A percentile compares a stretch with the other conserved stretches of the same genome.
phyloP scores from a whole-genome alignment of 805 yeast genomes.

The Starmerella vaccinii region DNA sequence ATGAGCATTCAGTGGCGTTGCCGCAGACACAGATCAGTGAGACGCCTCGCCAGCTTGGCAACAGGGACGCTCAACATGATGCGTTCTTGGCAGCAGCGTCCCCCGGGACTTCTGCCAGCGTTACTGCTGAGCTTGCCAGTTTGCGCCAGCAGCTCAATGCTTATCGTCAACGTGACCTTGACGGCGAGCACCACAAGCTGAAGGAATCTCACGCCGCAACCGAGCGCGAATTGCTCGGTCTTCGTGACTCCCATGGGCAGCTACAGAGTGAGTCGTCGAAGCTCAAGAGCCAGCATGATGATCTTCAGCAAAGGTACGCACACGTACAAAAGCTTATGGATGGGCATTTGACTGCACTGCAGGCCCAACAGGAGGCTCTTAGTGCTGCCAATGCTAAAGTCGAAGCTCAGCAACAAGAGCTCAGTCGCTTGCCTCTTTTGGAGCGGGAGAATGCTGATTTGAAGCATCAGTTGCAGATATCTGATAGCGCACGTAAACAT shows the following conservation, averaged over 20 bases:
- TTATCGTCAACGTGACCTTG: conserved; percentile 22
- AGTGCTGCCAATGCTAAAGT: conserved; percentile 19
- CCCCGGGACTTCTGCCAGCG: conserved; percentile 5
- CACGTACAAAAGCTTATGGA: conserved; percentile 19
- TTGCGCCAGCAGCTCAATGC: conserved; percentile 17
- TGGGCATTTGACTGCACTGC: conserved; percentile 21
- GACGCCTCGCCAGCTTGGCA: neutral
- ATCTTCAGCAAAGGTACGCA: conserved; percentile 12
- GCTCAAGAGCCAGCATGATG: conserved; percentile 12
- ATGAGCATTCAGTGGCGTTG: neutral
- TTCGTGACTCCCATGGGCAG: conserved; percentile 17
- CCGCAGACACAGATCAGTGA: neutral
- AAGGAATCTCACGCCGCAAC: conserved; percentile 14
- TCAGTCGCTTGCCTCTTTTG: conserved; percentile 13
- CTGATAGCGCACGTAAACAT: conserved; percentile 17
- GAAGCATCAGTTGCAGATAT: conserved; percentile 19
- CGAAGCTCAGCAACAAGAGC: conserved; percentile 15
- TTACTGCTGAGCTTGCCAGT: conserved; percentile 16
- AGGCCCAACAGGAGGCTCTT: conserved; percentile 18
- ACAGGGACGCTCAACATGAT: conserved; percentile 7
- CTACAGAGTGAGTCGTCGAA: conserved; percentile 16
- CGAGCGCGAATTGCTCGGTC: conserved; percentile 17
- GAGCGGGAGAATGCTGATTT: conserved; percentile 21
- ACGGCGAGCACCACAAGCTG: conserved; percentile 18
- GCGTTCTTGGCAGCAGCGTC: conserved; percentile 10